phyloP scores from a whole-genome alignment of 352 stramenopile species.

The Pythium apleroticum region DNA sequence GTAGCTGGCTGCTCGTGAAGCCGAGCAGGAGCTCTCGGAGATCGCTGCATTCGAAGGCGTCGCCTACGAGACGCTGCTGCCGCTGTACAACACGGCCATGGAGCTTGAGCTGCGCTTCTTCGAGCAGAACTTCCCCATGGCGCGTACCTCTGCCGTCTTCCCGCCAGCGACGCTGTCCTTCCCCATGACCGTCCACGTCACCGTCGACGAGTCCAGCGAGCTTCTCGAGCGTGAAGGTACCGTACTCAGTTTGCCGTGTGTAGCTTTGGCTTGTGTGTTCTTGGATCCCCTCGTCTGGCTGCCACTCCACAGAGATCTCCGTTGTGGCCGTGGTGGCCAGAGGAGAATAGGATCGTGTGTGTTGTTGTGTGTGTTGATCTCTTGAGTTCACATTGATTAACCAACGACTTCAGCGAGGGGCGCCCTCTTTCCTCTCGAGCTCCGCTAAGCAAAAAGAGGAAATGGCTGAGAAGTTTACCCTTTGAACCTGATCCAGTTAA shows the following conservation, averaged over 20 bases:
- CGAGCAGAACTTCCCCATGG: conserved; percentile 42
- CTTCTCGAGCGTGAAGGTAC: conserved; percentile 16
- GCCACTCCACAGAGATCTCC: background rate
- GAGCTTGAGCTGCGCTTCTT: conserved; percentile 59
- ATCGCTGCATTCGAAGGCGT: conserved; percentile 28
- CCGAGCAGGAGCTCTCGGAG: conserved; percentile 41
- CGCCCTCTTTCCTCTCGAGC: conserved; percentile 33
- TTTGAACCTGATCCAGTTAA: conserved; percentile 69
- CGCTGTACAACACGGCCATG: conserved; percentile 53
- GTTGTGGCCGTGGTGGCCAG: background rate
- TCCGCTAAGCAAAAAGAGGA: background rate
- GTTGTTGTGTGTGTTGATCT: background rate
- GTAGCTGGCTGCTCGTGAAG: conserved; percentile 27
- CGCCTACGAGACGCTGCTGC: conserved; percentile 27
- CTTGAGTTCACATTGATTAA: conserved; percentile 23
- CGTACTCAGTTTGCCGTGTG: background rate
- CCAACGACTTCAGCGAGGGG: conserved; percentile 48
- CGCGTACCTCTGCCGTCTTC: conserved; percentile 13
- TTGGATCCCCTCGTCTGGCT: background rate
- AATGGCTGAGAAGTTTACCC: conserved; percentile 62
- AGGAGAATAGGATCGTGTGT: conserved; percentile 2
- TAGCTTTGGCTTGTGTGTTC: background rate
- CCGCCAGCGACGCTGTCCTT: conserved; percentile 6
- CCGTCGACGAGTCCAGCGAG: background rate
- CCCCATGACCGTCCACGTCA: conserved; percentile 6